These are phyloP conservation scores for Melanogaster broomeanus DNA, from an alignment of 768 basidiomycete genomes.

Conservation along the genomic window DNA sequence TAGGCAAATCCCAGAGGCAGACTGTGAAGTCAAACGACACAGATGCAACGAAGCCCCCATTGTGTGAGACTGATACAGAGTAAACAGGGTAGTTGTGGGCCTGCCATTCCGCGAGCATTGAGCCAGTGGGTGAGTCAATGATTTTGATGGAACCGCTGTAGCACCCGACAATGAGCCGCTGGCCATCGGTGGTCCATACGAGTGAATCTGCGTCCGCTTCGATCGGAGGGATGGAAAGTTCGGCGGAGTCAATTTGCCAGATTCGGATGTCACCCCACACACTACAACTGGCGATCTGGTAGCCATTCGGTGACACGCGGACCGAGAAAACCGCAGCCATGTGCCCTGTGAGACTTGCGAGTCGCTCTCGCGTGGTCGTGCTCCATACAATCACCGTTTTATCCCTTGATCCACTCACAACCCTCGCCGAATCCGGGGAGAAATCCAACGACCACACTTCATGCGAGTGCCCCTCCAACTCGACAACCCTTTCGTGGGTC, in stretches of 20 bases:
- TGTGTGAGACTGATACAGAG: constrained; percentile 4
- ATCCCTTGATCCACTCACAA: constrained; percentile 13
- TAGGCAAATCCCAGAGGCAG: constrained; percentile 5
- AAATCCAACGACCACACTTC: constrained; percentile 7
- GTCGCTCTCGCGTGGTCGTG: not conserved
- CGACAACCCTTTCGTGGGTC: not conserved
- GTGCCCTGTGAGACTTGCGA: not conserved
- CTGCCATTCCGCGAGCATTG: not conserved
- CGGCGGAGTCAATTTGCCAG: not conserved
- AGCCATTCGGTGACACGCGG: not conserved
- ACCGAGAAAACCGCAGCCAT: not conserved
- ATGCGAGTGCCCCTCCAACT: constrained; percentile 2
- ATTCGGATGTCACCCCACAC: not conserved
- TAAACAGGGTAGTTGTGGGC: constrained; percentile 2
- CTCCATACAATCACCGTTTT: not conserved
- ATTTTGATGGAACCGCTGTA: not conserved
- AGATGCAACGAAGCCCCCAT: constrained; percentile 9
- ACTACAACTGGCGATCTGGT: not conserved
- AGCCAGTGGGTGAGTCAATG: not conserved
- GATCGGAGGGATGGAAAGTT: not conserved
- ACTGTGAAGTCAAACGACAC: constrained; percentile 7
- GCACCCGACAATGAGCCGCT: not conserved
- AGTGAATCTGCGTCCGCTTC: not conserved
- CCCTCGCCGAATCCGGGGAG: too few relatives aligned
- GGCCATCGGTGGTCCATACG: not conserved